Percentiles rank a stretch among this genome's conserved stretches.
These are phyloP conservation scores for Daldinia caldariorum DNA, from an alignment of 495 filamentous ascomycete genomes.

Conservation along the genomic window DNA sequence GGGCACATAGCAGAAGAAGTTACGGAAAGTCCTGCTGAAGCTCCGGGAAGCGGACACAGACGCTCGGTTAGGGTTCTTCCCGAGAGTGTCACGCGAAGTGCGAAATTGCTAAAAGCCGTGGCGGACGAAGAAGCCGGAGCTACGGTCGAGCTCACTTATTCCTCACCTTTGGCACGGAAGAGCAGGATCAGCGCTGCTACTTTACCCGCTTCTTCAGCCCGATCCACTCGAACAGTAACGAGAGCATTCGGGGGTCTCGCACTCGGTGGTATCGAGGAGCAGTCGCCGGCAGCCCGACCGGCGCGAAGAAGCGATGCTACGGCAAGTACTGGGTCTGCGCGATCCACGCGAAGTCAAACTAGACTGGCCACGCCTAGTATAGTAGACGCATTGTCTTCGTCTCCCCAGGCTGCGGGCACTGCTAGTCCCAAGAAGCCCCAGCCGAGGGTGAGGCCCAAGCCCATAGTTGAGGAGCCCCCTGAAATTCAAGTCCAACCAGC, in stretches of 20 bases:
- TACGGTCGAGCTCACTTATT: slow-evolving; percentile 44
- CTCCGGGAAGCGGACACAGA: slow-evolving; percentile 58
- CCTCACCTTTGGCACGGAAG: slow-evolving; percentile 55
- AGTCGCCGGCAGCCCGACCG: slow-evolving; percentile 25
- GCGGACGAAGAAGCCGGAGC: slow-evolving; percentile 36
- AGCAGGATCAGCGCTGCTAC: slow-evolving; percentile 45
- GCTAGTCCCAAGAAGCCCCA: slow-evolving; percentile 44
- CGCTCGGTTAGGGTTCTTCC: slow-evolving; percentile 44
- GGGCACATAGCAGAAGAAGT: slow-evolving; percentile 51
- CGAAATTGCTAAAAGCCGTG: slow-evolving; percentile 49
- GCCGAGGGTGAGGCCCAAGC: slow-evolving; percentile 21
- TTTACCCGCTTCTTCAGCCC: slow-evolving; percentile 19
- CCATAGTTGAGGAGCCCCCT: slow-evolving; percentile 21
- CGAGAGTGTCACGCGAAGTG: slow-evolving; percentile 45
- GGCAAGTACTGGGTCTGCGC: slow-evolving; percentile 24
- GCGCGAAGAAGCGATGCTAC: slow-evolving; percentile 37
- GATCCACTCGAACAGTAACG: slow-evolving; percentile 33
- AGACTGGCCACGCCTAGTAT: slow-evolving; percentile 28
- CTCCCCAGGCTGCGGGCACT: slow-evolving; percentile 47
- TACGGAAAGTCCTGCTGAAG: slow-evolving; percentile 58
- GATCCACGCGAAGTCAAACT: slow-evolving; percentile 41
- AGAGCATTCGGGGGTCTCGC: slow-evolving; percentile 25
- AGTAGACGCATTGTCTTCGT: slow-evolving; percentile 45
- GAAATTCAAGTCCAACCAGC: slow-evolving; percentile 12
- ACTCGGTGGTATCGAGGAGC: slow-evolving; percentile 18